Base-by-base conservation (phyloP, 2,329 filamentous ascomycete species). In the Botrytis paeoniae region DNA sequence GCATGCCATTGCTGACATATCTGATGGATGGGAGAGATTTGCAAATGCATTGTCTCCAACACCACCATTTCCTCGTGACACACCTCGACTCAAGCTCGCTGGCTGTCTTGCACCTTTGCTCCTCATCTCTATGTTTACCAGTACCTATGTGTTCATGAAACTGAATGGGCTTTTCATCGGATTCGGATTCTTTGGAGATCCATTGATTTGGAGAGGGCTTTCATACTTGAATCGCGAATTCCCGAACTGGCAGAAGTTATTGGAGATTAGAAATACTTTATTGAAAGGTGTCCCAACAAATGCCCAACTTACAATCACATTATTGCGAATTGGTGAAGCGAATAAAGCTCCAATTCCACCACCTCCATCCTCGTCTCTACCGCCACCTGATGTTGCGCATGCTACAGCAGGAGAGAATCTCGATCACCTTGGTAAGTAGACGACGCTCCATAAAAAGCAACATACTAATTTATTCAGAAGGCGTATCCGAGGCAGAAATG, bases 221-320 rank as follows among this genome's bases (percentile, higher is more conserved):
- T 81, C 82, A 20, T 87, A 88, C 76, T 81, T 93, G 41, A 91
- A 93, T 80, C 83, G 82, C 22, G 85, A 85, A 75, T 87, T 90
- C 76, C 93, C 93, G 0, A 84, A 90, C 76, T 96, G 93, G 93
- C 86, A 93, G 78, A 92, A 91, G 77, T 84, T 93, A 10, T 84
- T 95, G 25, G 90, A 94, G 78, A 82, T 94, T 18, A 87, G 91
- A 74, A 94, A 94, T 80, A 93, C 92, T 0, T 80, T 96, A 1
- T 88, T 97, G 69, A 93, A 92, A 79, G 93, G 93, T 3, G 90
- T 96, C 0, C 94, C 94, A 0, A 97, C 93, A 2, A 96, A 97
- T 79, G 93, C 93, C 5, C 94, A 97, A 79, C 87, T 97, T 29
- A 90, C 93, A 0, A 84, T 97, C 41, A 97, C 93, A 0, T 86